A percentile compares a stretch with the other conserved stretches of the same genome.
Evolutionary conservation across 2,329 filamentous ascomycete genomes (phyloP).

Genomic region (Trichoderma aggressivum): DNA sequence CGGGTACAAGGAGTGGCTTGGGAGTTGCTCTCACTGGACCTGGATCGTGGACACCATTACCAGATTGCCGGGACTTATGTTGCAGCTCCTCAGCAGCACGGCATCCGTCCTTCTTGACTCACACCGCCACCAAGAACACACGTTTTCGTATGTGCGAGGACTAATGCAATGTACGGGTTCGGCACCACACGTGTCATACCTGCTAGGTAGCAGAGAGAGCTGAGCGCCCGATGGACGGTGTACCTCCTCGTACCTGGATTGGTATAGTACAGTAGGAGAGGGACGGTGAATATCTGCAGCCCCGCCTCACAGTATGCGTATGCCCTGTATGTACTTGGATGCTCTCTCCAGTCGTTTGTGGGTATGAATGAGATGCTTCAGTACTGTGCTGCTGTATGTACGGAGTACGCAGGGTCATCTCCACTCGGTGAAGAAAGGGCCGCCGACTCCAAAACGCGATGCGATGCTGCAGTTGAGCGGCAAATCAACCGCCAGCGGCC

Average conservation of each 20-base stretch:
- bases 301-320: slow-evolving; percentile 12
- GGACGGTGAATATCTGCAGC: neutral
- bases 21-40: neutral
- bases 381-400: neutral
- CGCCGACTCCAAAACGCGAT: neutral
- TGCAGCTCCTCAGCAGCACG: slow-evolving; percentile 17
- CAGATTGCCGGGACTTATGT: slow-evolving; percentile 20
- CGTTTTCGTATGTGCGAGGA: neutral
- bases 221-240: neutral
- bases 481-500: neutral
- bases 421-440: neutral
- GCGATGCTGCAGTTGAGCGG: neutral
- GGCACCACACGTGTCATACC: neutral
- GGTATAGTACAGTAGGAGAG: slow-evolving; percentile 3
- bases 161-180: neutral
- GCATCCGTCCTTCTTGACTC: slow-evolving; percentile 9
- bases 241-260: neutral
- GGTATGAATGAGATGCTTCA: neutral
- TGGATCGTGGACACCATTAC: slow-evolving; percentile 18
- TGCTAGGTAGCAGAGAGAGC: neutral
- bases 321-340: neutral
- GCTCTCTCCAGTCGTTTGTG: neutral
- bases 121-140: slow-evolving; percentile 5
- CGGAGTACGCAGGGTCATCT: neutral
- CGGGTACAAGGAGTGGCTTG: slow-evolving; percentile 9